A percentile compares a stretch with the other conserved stretches of the same genome.
phyloP scores from a whole-genome alignment of 371 early-diverging fungal species.

The Lichtheimia ornata region DNA sequence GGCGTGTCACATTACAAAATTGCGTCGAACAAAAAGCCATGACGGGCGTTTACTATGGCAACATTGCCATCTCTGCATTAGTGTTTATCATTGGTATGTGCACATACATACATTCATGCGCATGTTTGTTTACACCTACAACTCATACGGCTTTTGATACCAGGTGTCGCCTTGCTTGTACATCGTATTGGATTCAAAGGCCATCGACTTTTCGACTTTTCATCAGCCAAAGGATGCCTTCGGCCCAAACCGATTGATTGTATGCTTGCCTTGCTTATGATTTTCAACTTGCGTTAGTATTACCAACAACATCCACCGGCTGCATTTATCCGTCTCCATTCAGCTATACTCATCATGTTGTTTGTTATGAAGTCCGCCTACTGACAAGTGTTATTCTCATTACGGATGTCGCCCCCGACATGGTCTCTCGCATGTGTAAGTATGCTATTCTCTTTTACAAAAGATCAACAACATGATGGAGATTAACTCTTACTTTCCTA shows the following conservation, averaged over 20 bases:
- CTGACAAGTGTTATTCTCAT: conserved; percentile 25
- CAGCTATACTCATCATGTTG: neutral
- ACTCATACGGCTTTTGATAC: neutral
- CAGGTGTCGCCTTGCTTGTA: conserved; percentile 11
- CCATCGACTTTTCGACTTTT: conserved; percentile 21
- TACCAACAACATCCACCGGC: neutral
- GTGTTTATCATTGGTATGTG: conserved; percentile 24
- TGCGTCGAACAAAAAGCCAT: conserved; percentile 26
- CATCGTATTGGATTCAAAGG: conserved; percentile 23
- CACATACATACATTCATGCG: neutral
- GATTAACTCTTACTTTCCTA: neutral
- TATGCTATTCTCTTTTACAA: conserved; percentile 5
- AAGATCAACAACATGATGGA: neutral
- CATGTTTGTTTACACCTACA: too few relatives aligned
- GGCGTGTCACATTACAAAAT: conserved; percentile 25
- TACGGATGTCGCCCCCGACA: conserved; percentile 21
- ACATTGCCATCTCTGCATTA: conserved; percentile 26
- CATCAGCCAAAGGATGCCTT: conserved; percentile 16
- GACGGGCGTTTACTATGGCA: conserved; percentile 19
- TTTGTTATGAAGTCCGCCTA: conserved; percentile 22
- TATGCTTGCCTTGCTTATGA: conserved; percentile 17
- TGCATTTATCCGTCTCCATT: conserved; percentile 1
- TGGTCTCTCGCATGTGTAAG: conserved; percentile 26
- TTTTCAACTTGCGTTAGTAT: conserved; percentile 24
- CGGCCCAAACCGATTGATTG: conserved; percentile 29